Conservation (phyloP, 1,284 basidiomycete species). For the Hemileia vastatrix region DNA sequence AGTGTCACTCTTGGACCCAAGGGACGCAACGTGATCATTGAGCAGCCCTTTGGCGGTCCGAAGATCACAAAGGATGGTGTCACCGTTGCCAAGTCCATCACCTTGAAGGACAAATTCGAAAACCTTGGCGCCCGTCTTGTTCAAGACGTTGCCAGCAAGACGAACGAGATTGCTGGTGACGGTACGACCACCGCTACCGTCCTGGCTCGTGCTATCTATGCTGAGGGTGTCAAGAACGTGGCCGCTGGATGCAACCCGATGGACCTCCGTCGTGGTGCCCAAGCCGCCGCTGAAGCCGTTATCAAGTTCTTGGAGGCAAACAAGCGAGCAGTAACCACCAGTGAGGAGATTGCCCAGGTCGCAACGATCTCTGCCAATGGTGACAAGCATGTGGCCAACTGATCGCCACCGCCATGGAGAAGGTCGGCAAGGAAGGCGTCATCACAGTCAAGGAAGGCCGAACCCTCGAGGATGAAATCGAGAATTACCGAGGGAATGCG, state of each 20-base stretch:
- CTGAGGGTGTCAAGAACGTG: constrained; percentile 45
- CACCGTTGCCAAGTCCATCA: constrained; percentile 41
- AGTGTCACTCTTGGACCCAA: constrained; percentile 41
- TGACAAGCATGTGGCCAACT: constrained; percentile 43
- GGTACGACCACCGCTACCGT: constrained; percentile 45
- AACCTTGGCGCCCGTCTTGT: constrained; percentile 36
- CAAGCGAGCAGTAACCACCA: constrained; percentile 43
- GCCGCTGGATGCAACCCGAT: constrained; percentile 45
- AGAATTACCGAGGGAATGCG: constrained; percentile 45
- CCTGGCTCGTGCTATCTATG: constrained; percentile 42
- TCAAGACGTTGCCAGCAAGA: constrained; percentile 36
- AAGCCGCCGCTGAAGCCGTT: constrained; percentile 41
- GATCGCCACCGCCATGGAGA: constrained; percentile 44
- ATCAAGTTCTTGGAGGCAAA: constrained; percentile 42
- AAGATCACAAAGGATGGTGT: constrained; percentile 41
- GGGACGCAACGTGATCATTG: constrained; percentile 42
- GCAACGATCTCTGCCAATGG: constrained; percentile 44
- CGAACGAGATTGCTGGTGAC: constrained; percentile 44
- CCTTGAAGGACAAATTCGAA: constrained; percentile 43
- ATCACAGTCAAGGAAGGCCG: constrained; percentile 44
- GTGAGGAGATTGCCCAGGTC: constrained; percentile 43
- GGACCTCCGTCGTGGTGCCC: constrained; percentile 41
- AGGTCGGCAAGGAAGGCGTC: constrained; percentile 44
- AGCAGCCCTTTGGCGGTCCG: constrained; percentile 43
- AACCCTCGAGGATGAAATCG: constrained; percentile 43